phyloP scores from a whole-genome alignment of 2,329 filamentous ascomycete genomes.

The Monilinia laxa region DNA sequence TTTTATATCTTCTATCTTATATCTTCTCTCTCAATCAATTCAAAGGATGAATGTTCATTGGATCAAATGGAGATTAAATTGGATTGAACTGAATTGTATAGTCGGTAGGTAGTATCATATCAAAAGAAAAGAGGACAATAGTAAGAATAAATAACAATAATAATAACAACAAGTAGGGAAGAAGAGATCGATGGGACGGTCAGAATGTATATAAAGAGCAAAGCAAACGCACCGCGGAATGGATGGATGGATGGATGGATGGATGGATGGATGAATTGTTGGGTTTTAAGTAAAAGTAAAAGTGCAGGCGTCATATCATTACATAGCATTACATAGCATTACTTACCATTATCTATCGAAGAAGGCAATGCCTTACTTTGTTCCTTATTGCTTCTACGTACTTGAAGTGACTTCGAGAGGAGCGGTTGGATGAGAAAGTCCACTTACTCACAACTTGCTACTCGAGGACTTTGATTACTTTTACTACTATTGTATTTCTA shows the following conservation, averaged over 20 bases:
- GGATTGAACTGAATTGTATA: background rate
- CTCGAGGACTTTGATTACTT: too few relatives aligned
- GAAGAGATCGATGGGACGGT: background rate
- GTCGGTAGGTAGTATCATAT: background rate
- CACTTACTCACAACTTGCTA: too few relatives aligned
- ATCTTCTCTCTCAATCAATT: background rate
- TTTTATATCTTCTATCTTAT: too few relatives aligned
- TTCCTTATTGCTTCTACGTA: too few relatives aligned
- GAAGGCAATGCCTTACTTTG: too few relatives aligned
- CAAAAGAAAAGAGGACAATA: background rate
- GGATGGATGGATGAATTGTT: background rate
- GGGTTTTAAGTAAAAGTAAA: background rate
- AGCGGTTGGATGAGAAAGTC: too few relatives aligned
- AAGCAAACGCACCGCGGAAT: background rate
- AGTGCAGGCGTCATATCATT: background rate
- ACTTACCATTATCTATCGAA: too few relatives aligned
- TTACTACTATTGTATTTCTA: too few relatives aligned
- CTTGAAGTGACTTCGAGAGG: too few relatives aligned
- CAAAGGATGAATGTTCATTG: background rate
- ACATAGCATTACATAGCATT: too few relatives aligned
- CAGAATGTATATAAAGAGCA: slow-evolving; percentile 9
- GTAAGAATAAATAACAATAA: background rate
- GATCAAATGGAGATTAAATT: background rate
- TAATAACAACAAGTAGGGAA: too few relatives aligned
- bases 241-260: background rate